A percentile compares a stretch with the other conserved stretches of the same genome.
phyloP scores from a whole-genome alignment of 306 rosid genomes.

The cucumber (Cucumis sativus) region DNA sequence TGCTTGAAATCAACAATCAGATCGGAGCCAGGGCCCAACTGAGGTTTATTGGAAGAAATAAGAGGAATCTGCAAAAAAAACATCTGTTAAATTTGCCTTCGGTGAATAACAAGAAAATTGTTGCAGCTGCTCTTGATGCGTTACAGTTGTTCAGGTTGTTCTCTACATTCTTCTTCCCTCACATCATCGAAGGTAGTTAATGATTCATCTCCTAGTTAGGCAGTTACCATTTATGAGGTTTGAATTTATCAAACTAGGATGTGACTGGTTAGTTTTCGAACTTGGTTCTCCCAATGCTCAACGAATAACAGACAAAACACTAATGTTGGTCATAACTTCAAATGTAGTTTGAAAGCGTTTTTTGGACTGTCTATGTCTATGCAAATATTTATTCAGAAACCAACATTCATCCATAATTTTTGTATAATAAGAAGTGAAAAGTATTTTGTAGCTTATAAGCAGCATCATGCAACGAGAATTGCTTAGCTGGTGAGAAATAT shows the following conservation, averaged over 20 bases:
- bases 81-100: not conserved
- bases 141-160: not conserved
- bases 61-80: not conserved
- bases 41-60: not conserved
- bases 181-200: not conserved
- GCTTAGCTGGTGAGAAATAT: not conserved
- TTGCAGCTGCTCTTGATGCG: not conserved
- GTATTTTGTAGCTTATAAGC: not conserved
- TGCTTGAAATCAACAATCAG: conserved; percentile 22
- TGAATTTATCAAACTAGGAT: not conserved
- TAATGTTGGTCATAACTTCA: not conserved
- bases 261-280: not conserved
- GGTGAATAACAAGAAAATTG: not conserved
- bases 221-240: not conserved
- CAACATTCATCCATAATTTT: not conserved
- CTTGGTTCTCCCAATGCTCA: not conserved
- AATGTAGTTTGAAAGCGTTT: not conserved
- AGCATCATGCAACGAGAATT: not conserved
- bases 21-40: not conserved
- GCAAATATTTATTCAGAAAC: not conserved
- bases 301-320: not conserved
- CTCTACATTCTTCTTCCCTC: not conserved
- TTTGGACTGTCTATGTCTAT: not conserved
- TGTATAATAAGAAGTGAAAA: not conserved
- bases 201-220: not conserved